Conservation (phyloP, 495 filamentous ascomycete species). For the Xylaria curta region DNA sequence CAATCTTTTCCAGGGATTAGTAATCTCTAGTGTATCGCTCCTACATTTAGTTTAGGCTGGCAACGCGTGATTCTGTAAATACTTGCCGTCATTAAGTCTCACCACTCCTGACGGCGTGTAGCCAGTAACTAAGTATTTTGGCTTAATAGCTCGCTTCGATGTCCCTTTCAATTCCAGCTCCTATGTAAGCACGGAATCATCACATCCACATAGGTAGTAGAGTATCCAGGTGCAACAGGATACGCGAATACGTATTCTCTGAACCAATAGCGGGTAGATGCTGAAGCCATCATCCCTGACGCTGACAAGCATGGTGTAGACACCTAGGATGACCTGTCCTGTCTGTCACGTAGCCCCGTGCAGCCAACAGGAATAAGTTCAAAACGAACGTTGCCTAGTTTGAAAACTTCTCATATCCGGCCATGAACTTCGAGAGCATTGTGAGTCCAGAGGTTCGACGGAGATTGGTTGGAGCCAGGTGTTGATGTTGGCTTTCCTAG, state of each 20-base stretch:
- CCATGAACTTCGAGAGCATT: not conserved
- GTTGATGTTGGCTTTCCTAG: not conserved
- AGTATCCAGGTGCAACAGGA: not conserved
- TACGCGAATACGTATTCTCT: not conserved
- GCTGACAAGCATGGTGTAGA: not conserved
- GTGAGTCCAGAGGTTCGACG: not conserved
- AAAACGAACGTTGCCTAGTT: not conserved
- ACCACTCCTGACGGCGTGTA: not conserved
- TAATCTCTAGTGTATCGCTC: not conserved
- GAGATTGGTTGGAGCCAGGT: not conserved
- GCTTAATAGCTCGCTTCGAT: not conserved
- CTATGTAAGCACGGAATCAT: not conserved
- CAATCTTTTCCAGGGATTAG: not conserved
- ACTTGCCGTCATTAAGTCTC: not conserved
- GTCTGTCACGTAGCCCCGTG: not conserved
- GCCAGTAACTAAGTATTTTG: not conserved
- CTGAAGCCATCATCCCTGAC: constrained; percentile 1
- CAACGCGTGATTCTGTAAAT: not conserved
- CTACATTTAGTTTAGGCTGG: not conserved
- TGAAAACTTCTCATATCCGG: not conserved
- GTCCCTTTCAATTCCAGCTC: not conserved
- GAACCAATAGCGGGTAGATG: not conserved
- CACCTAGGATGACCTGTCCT: not conserved
- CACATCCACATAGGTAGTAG: not conserved
- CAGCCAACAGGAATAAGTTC: not conserved